Conservation (phyloP, 2,329 filamentous ascomycete species). For the Corynespora cassiicola region DNA sequence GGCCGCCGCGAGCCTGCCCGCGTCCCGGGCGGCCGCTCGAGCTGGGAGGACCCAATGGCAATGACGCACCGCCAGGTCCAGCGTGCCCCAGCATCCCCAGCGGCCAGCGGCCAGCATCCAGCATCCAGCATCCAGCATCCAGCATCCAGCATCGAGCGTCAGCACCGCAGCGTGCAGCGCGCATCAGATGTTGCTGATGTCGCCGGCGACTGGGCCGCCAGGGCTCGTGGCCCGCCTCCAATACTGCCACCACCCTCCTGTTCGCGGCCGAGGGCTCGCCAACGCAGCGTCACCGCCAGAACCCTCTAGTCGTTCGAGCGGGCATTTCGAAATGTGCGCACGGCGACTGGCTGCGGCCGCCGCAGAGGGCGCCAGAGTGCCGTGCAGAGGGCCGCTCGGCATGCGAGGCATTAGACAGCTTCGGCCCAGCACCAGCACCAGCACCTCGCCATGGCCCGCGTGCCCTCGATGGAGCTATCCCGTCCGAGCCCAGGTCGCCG, state of each 20-base stretch:
- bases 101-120: too few relatives aligned
- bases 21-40: constrained; percentile 19
- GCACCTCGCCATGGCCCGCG: not conserved
- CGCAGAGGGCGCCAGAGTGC: constrained; percentile 1
- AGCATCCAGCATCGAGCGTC: too few relatives aligned
- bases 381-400: constrained; percentile 12
- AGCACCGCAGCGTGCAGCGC: too few relatives aligned
- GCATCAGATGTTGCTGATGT: too few relatives aligned
- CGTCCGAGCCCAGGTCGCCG: not conserved
- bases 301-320: constrained; percentile 8
- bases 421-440: constrained; percentile 13
- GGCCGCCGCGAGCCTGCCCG: not conserved
- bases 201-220: too few relatives aligned
- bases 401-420: constrained; percentile 29
- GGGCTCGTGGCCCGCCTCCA: too few relatives aligned
- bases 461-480: not conserved
- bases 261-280: too few relatives aligned
- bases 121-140: too few relatives aligned
- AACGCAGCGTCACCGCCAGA: too few relatives aligned
- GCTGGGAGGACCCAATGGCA: constrained; percentile 9
- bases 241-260: too few relatives aligned
- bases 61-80: too few relatives aligned
- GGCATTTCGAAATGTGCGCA: constrained; percentile 2
- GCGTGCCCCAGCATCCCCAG: too few relatives aligned
- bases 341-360: constrained; percentile 1